Conservation (phyloP, 306 rosid genomes). For the Elaeagnus macrophylla region DNA sequence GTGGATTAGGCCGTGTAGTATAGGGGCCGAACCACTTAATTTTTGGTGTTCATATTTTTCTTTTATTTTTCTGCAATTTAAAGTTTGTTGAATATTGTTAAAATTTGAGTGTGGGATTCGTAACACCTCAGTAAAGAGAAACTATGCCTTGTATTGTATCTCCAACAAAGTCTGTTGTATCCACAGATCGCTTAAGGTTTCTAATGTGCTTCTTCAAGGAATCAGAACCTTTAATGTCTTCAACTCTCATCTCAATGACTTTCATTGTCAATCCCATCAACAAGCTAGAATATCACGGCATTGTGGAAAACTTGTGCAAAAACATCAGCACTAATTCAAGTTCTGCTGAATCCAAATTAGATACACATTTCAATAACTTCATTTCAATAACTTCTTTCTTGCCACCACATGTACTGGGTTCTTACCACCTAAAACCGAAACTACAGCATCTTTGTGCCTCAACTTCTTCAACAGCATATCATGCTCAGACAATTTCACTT, state of each 20-base stretch:
- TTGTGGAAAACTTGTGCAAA: constrained; percentile 49
- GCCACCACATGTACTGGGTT: constrained; percentile 65
- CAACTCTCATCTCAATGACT: constrained; percentile 60
- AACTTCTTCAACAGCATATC: constrained; percentile 80
- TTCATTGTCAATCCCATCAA: constrained; percentile 62
- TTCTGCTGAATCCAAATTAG: constrained; percentile 53
- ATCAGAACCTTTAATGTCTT: constrained; percentile 48
- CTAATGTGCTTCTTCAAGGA: constrained; percentile 37
- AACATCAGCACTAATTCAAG: constrained; percentile 49
- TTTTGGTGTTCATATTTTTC: no score
- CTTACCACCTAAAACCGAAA: constrained; percentile 49
- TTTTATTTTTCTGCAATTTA: no score
- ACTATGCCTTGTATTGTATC: constrained; percentile 79
- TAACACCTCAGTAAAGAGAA: constrained; percentile 64
- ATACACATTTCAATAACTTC: constrained; percentile 54
- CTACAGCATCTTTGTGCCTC: constrained; percentile 72
- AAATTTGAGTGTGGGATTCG: no score
- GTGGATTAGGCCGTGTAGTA: no score
- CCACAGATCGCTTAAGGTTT: constrained; percentile 65
- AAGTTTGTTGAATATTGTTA: no score
- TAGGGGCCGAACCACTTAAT: no score
- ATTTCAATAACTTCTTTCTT: constrained; percentile 61
- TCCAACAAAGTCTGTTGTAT: constrained; percentile 63
- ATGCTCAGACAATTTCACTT: constrained; percentile 47
- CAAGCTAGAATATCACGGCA: constrained; percentile 50